Evolutionary conservation across 2,329 filamentous ascomycete genomes (phyloP).

Genomic region (Blumeria graminis): DNA sequence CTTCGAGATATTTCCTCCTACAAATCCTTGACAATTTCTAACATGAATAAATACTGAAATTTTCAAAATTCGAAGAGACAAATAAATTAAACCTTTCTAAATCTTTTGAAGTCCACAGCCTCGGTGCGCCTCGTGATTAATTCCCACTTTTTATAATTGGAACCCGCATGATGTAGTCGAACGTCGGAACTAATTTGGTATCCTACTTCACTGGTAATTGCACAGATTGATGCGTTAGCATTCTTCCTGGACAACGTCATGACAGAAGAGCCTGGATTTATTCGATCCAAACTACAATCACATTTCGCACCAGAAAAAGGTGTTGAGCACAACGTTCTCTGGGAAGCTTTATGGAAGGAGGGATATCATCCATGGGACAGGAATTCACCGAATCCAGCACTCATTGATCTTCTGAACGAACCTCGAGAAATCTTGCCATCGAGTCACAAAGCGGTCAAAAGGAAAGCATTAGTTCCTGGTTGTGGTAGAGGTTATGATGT

Average conservation of each 20-base stretch:
- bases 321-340: constrained; percentile 14
- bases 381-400: constrained; percentile 25
- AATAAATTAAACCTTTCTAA: too few species aligned
- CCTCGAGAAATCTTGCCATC: constrained; percentile 21
- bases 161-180: too few species aligned
- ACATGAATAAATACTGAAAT: too few species aligned
- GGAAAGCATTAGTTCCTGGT: constrained; percentile 50
- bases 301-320: constrained; percentile 9
- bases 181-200: too few species aligned
- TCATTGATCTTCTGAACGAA: constrained; percentile 26
- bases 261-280: constrained; percentile 3
- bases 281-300: constrained; percentile 8
- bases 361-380: constrained; percentile 29
- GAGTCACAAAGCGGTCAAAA: constrained; percentile 6
- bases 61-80: too few species aligned
- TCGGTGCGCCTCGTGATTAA: too few species aligned
- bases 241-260: not conserved
- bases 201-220: too few species aligned
- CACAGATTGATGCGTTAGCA: too few species aligned
- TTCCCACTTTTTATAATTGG: too few species aligned
- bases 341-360: constrained; percentile 25
- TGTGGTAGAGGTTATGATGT: constrained; percentile 70
- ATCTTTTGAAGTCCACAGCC: too few species aligned
- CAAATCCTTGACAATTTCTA: too few species aligned
- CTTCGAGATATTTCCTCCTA: too few species aligned